phyloP scores from a whole-genome alignment of 1,139 yeast species.

The Hansenula anomala region DNA sequence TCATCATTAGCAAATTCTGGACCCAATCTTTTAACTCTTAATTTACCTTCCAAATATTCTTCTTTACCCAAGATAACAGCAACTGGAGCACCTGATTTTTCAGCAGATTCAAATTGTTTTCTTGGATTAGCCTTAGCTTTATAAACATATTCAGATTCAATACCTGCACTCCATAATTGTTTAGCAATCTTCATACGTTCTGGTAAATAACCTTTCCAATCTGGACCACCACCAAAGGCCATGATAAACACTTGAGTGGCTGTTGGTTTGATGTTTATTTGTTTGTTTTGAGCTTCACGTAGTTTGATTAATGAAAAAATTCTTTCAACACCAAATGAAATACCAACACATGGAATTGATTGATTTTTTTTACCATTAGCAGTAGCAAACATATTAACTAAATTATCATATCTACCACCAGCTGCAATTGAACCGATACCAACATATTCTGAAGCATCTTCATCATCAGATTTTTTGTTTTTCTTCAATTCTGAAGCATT shows the following conservation, averaged over 20 bases:
- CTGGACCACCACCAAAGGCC: conserved; percentile 98
- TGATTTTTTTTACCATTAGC: conserved; percentile 70
- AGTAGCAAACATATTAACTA: conserved; percentile 93
- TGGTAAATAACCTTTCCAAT: conserved; percentile 85
- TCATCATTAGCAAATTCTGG: conserved; percentile 85
- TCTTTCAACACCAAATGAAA: conserved; percentile 95
- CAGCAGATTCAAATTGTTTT: conserved; percentile 97
- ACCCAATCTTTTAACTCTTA: conserved; percentile 83
- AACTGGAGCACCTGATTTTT: conserved; percentile 83
- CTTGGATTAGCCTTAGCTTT: conserved; percentile 91
- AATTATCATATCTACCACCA: conserved; percentile 95
- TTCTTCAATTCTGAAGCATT: conserved; percentile 62
- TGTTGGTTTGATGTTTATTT: conserved; percentile 58
- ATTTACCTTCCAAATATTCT: conserved; percentile 70
- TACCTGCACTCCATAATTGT: conserved; percentile 79
- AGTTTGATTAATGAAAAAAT: conserved; percentile 84
- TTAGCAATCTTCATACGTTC: conserved; percentile 89
- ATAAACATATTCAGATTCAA: conserved; percentile 86
- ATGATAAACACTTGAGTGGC: conserved; percentile 90
- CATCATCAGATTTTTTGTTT: conserved; percentile 46
- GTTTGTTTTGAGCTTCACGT: conserved; percentile 52
- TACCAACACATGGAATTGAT: conserved; percentile 94
- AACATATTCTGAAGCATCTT: conserved; percentile 93
- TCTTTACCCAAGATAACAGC: conserved; percentile 96
- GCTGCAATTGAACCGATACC: conserved; percentile 99